Evolutionary conservation across 805 yeast species (phyloP), one percentile per base, ranked within the genome.

Genomic region (Saccharomycodes ludwigii): DNA sequence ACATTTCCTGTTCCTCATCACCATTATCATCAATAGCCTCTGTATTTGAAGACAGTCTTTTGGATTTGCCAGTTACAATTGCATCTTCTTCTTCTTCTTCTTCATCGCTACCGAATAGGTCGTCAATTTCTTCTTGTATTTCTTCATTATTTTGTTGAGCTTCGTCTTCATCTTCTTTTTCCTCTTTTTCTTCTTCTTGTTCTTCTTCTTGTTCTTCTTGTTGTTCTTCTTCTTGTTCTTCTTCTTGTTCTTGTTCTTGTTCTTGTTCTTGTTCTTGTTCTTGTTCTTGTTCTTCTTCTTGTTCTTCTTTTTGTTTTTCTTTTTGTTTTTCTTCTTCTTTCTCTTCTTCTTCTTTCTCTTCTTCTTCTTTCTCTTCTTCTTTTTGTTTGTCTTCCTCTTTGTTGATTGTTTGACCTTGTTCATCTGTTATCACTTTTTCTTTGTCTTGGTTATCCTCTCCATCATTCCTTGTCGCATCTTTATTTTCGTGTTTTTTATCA

Each of bases 401-500:
- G n/a, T n/a, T n/a, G n/a, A n/a, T n/a, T n/a, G n/a, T n/a, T n/a
- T n/a, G n/a, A 3, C 37, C 43, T 8, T 44, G 49, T 14, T 39
- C 47, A 14, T 40, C 46, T 1, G 38, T 36, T 16, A 44, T 42
- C 10, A 41, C 43, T 1, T 30, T 29, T 4, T 5, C 14, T 5
- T 45, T 4, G 44, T 18, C 31, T 52, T 58, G 34, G 48, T 40
- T 1, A 38, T 34, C 42, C 53, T 62, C 49, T 51, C 68, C 59
- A 53, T 65, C 57, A 60, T 73, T 37, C 48, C 55, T 23, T 61
- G 56, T 33, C 50, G n/a, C n/a, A n/a, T n/a, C n/a, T n/a, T n/a
- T n/a, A n/a, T n/a, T n/a, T n/a, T n/a, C n/a, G n/a, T n/a, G n/a
- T n/a, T n/a, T n/a, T n/a, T n/a, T n/a, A n/a, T n/a, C n/a, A n/a